Evolutionary conservation across 1,139 yeast species (phyloP).

Genomic region (Magnusiomyces ingens): DNA sequence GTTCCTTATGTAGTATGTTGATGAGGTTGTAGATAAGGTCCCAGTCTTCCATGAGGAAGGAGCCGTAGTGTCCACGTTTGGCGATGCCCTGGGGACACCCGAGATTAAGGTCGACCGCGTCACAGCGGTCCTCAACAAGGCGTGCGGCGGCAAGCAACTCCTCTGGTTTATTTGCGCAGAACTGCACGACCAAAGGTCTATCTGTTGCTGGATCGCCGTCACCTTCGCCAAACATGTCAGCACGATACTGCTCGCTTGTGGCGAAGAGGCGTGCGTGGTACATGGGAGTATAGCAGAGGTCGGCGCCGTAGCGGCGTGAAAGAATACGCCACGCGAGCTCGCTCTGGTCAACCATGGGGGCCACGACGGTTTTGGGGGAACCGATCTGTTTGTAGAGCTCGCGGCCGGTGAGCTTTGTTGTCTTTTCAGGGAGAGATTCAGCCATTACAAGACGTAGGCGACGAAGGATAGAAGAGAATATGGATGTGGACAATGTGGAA

Average conservation of each 20-base stretch:
- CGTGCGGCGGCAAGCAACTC: slow-evolving; percentile 73
- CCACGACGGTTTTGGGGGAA: slow-evolving; percentile 75
- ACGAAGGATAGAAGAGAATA: too few species aligned
- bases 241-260: slow-evolving; percentile 71
- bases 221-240: slow-evolving; percentile 62
- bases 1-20: slow-evolving; percentile 60
- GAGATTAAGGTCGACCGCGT: slow-evolving; percentile 89
- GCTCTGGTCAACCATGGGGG: slow-evolving; percentile 98
- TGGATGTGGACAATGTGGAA: too few species aligned
- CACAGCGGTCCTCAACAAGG: slow-evolving; percentile 75
- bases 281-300: slow-evolving; percentile 95
- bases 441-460: too few species aligned
- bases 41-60: slow-evolving; percentile 98
- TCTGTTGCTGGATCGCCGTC: slow-evolving; percentile 68
- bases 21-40: slow-evolving; percentile 67
- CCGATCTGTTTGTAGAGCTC: slow-evolving; percentile 65
- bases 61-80: slow-evolving; percentile 86
- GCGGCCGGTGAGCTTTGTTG: slow-evolving; percentile 48
- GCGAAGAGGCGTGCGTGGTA: slow-evolving; percentile 88
- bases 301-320: slow-evolving; percentile 86
- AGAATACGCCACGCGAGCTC: slow-evolving; percentile 94
- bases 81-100: slow-evolving; percentile 99
- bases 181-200: slow-evolving; percentile 85
- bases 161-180: slow-evolving; percentile 94
- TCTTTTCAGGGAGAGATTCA: too few species aligned